Percentiles rank a stretch among this genome's conserved stretches.
phyloP scores from a whole-genome alignment of 225 moss, liverwort and hornwort genomes.

The Pseudisothecium myosuroides region DNA sequence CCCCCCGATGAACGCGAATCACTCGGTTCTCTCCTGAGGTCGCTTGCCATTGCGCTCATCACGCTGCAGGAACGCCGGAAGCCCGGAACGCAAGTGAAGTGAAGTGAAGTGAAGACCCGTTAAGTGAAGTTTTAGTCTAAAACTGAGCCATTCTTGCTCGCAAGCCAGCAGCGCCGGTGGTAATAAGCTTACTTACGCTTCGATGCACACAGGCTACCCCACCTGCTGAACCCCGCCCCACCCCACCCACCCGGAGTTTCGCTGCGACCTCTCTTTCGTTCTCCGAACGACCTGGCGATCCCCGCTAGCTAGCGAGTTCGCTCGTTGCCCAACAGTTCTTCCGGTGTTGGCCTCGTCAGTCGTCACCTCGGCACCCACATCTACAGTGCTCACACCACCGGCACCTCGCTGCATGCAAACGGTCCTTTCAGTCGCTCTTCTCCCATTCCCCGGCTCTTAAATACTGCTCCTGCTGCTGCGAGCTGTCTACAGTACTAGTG shows the following conservation, averaged over 20 bases:
- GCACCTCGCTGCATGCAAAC: not conserved
- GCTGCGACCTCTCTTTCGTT: not conserved
- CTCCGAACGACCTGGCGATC: not conserved
- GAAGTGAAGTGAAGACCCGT: no score
- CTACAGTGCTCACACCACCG: not conserved
- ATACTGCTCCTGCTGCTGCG: not conserved
- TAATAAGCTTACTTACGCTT: no score
- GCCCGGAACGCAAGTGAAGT: not conserved
- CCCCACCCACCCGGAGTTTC: not conserved
- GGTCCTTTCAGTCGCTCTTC: not conserved
- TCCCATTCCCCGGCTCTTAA: not conserved
- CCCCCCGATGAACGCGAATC: not conserved
- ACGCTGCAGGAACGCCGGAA: not conserved
- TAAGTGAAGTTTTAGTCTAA: no score
- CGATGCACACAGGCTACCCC: not conserved
- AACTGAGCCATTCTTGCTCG: no score
- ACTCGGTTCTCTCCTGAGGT: not conserved
- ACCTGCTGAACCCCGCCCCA: not conserved
- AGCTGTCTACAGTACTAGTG: slow-evolving; percentile 13
- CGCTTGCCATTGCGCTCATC: not conserved
- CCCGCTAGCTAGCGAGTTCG: not conserved
- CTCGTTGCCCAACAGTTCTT: not conserved
- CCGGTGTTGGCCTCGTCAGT: not conserved
- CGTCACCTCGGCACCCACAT: not conserved
- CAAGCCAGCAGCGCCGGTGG: not conserved